A percentile compares a stretch with the other conserved stretches of the same genome.
These are phyloP conservation scores for Camelina laxa DNA, from an alignment of 345 rosid species.

Conservation along the genomic window DNA sequence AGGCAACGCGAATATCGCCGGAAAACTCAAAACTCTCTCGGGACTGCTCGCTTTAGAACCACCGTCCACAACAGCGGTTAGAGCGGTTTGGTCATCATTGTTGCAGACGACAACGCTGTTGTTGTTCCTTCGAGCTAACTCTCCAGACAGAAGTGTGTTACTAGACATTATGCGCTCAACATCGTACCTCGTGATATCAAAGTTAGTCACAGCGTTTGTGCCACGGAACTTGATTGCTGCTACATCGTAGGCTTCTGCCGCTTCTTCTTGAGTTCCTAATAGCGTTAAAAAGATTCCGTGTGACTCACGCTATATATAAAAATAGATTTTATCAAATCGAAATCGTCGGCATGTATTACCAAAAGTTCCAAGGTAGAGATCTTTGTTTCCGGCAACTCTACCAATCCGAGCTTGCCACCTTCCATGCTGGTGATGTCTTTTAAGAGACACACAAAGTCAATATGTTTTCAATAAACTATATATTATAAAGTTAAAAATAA, in stretches of 20 bases:
- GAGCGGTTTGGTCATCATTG: constrained; percentile 50
- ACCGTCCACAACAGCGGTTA: constrained; percentile 53
- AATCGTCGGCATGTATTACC: constrained; percentile 50
- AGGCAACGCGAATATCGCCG: constrained; percentile 59
- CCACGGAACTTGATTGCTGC: constrained; percentile 97
- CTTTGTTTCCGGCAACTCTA: constrained; percentile 97
- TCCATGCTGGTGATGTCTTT: constrained; percentile 96
- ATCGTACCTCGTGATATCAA: constrained; percentile 77
- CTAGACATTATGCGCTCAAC: constrained; percentile 89
- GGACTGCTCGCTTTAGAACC: constrained; percentile 60
- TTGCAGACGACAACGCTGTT: constrained; percentile 36
- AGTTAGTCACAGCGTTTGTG: constrained; percentile 88
- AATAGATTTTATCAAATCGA: not conserved
- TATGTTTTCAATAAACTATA: not conserved
- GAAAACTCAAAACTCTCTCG: constrained; percentile 50
- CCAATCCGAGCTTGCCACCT: constrained; percentile 99
- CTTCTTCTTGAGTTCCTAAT: constrained; percentile 95
- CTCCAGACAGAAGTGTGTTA: constrained; percentile 78
- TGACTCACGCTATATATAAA: constrained; percentile 9
- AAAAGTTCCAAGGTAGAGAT: constrained; percentile 96
- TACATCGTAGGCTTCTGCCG: constrained; percentile 93
- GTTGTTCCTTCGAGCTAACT: constrained; percentile 69
- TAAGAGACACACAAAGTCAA: constrained; percentile 23
- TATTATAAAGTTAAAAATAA: not conserved
- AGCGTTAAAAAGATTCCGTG: constrained; percentile 2